Evolutionary conservation across 148 eudicot genomes (phyloP).

Genomic region (Fagopyrum esculentum): DNA sequence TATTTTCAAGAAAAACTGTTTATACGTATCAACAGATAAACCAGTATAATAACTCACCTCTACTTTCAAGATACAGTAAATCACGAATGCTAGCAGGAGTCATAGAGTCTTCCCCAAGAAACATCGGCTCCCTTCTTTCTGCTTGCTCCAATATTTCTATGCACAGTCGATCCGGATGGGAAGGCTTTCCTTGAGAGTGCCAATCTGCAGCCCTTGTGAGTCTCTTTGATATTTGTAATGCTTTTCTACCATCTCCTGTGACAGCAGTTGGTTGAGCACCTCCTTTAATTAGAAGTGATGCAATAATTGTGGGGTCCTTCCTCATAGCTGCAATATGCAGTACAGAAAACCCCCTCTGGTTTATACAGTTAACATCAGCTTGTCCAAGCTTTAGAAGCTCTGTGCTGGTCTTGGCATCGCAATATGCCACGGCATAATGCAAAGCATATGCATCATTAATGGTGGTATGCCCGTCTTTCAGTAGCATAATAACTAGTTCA

Average conservation of each 20-base stretch:
- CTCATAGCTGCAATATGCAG: slow-evolving; percentile 89
- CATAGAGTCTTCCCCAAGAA: slow-evolving; percentile 69
- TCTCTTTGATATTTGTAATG: slow-evolving; percentile 71
- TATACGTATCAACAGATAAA: neutral
- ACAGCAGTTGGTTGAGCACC: slow-evolving; percentile 74
- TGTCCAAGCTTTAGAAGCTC: slow-evolving; percentile 75
- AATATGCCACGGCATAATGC: slow-evolving; percentile 86
- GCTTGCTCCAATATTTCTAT: slow-evolving; percentile 89
- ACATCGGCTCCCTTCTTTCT: slow-evolving; percentile 56
- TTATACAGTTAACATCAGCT: slow-evolving; percentile 65
- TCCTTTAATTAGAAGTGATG: slow-evolving; percentile 80
- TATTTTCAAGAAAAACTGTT: slow-evolving; percentile 31
- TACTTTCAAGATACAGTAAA: slow-evolving; percentile 77
- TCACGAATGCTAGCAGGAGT: slow-evolving; percentile 84
- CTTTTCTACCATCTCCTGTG: slow-evolving; percentile 80
- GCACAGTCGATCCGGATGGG: slow-evolving; percentile 75
- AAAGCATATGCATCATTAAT: slow-evolving; percentile 79
- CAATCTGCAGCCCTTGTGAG: slow-evolving; percentile 55
- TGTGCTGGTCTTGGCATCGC: slow-evolving; percentile 63
- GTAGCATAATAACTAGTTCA: slow-evolving; percentile 68
- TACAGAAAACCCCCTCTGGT: slow-evolving; percentile 59
- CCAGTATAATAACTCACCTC: slow-evolving; percentile 43
- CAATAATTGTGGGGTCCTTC: slow-evolving; percentile 79
- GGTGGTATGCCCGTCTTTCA: slow-evolving; percentile 60
- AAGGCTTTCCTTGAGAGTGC: slow-evolving; percentile 44